These are phyloP conservation scores for Heimioporus sp. DNA, from an alignment of 768 basidiomycete species.

Conservation along the genomic window DNA sequence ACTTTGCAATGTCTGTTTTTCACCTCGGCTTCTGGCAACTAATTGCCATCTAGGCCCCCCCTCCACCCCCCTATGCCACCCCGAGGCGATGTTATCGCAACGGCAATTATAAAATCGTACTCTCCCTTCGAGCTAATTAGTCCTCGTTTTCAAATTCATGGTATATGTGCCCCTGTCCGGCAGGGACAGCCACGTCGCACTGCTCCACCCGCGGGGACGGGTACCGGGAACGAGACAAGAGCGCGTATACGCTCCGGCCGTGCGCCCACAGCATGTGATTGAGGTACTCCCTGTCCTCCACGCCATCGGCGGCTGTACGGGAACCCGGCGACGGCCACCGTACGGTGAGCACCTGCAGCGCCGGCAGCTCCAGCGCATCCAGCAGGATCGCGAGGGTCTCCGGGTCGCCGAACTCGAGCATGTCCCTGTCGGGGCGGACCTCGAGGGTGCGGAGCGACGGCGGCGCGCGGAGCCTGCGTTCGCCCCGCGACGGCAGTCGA, in stretches of 20 bases:
- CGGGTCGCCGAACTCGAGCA: conserved; percentile 20
- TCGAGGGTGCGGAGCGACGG: conserved; percentile 12
- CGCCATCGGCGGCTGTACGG: not conserved
- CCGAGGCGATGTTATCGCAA: too few relatives aligned
- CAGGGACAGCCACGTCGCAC: not conserved
- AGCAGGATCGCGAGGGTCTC: conserved; percentile 15
- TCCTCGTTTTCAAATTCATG: not conserved
- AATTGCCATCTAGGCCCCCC: too few relatives aligned
- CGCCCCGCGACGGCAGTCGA: not conserved
- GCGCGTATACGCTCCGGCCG: not conserved
- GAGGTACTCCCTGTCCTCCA: not conserved
- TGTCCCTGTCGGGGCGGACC: conserved; percentile 20
- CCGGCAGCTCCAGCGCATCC: conserved; percentile 20
- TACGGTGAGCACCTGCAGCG: conserved; percentile 14
- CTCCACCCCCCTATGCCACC: too few relatives aligned
- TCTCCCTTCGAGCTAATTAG: too few relatives aligned
- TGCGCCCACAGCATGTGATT: conserved; percentile 4
- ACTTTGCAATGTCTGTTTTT: too few relatives aligned
- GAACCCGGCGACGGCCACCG: too few relatives aligned
- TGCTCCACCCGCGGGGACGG: not conserved
- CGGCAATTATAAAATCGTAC: too few relatives aligned
- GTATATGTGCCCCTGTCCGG: not conserved
- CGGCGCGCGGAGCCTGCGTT: not conserved
- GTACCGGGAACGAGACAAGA: conserved; percentile 1
- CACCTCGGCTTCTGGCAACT: too few relatives aligned